Conservation (phyloP, 2,329 filamentous ascomycete species). For the Bertia moriformis region DNA sequence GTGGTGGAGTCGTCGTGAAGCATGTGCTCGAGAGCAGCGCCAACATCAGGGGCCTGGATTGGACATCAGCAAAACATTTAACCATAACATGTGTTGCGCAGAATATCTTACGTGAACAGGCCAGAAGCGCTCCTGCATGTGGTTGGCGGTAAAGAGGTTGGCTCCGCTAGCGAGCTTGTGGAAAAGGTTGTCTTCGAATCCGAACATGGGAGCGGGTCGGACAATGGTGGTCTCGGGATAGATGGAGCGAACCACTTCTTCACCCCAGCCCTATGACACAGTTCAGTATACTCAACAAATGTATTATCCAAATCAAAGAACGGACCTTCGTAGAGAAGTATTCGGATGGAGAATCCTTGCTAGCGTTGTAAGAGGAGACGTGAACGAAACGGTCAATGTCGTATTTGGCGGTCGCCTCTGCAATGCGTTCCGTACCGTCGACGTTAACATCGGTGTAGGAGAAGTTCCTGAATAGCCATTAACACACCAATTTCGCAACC, state of each 20-base stretch:
- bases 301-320: not conserved
- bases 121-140: conserved; percentile 80
- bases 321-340: conserved; percentile 80
- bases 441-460: conserved; percentile 82
- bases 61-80: no score
- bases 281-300: conserved; percentile 4
- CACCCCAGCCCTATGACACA: conserved; percentile 49
- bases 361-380: conserved; percentile 85
- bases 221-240: conserved; percentile 97
- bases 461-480: conserved; percentile 65
- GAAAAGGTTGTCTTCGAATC: conserved; percentile 84
- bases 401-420: conserved; percentile 89
- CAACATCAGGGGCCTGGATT: conserved; percentile 69
- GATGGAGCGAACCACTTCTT: conserved; percentile 71
- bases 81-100: no score
- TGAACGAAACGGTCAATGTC: conserved; percentile 95
- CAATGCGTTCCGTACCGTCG: conserved; percentile 82
- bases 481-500: conserved; percentile 9
- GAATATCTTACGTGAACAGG: conserved; percentile 74
- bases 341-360: conserved; percentile 65
- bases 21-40: conserved; percentile 76
- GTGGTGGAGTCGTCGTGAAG: conserved; percentile 81
- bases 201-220: conserved; percentile 82
- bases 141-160: conserved; percentile 70
- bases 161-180: conserved; percentile 67